Evolutionary conservation across 805 yeast species (phyloP), one percentile per base, ranked within the genome.

Genomic region (Kuraishia borneana): DNA sequence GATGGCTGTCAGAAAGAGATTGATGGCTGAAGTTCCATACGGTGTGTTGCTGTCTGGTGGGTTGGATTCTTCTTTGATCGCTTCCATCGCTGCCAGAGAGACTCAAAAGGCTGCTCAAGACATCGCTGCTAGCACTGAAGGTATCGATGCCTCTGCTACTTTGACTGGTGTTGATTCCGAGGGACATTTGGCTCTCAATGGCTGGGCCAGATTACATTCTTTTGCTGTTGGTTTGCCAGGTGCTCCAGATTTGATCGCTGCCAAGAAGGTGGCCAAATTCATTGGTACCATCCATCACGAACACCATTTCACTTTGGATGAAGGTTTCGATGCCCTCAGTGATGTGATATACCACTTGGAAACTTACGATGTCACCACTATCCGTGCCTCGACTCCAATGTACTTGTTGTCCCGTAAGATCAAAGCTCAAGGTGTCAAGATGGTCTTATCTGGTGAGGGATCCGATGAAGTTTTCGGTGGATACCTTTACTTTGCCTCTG

Each of bases 401-500:
- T 92, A 88, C 69, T 66, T 92, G 50, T 68, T 92, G 46, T 81
- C 95, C 12, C 75, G 99, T 61, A 92, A 92, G 68, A 92, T 92
- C 68, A 92, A 92, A 70, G 98, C 98, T 34, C 96, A 89, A 63
- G 99, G 98, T 60, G 95, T 92, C 50, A 92, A 92, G 77, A 92
- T 92, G 99, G 99, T 92, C 27, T 66, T 92, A 38, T 83, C 95
- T 26, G 99, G 99, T 56, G 99, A 92, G 65, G 99, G 99, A 43
- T 85, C 96, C 20, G 99, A 92, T 61, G 99, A 92, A 70, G 81
- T 92, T 58, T 92, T 92, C 56, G 99, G 99, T 49, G 99, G 99
- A 36, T 92, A 92, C 73, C 67, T 92, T 49, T 92, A 92, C 70
- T 92, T 92, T 54, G 97, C 96, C 34, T 76, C 83, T 54, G 99